These are phyloP conservation scores for Daldinia grandis DNA, from an alignment of 495 filamentous ascomycete genomes.

Conservation along the genomic window DNA sequence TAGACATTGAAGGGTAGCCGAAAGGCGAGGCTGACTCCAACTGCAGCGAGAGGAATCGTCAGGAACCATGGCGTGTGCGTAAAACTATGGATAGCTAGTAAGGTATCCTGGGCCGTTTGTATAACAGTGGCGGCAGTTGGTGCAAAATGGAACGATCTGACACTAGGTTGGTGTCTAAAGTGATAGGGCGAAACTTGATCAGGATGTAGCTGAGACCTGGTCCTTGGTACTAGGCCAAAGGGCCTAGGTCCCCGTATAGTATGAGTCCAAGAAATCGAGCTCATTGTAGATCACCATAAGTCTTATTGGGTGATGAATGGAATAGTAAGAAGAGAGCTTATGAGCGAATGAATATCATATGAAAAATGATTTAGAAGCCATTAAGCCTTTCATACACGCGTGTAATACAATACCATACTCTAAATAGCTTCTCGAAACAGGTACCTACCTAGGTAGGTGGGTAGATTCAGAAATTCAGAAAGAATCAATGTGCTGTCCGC, in stretches of 20 bases:
- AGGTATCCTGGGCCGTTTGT: constrained; percentile 60
- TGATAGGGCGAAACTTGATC: not conserved
- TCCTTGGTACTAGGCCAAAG: constrained; percentile 8
- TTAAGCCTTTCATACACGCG: not conserved
- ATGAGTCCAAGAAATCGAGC: constrained; percentile 11
- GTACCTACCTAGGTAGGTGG: not conserved
- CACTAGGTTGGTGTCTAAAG: not conserved
- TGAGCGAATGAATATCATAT: not conserved
- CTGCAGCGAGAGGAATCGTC: constrained; percentile 73
- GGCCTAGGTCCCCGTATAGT: constrained; percentile 16
- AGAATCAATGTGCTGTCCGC: not conserved
- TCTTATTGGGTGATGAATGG: not conserved
- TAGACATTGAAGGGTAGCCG: constrained; percentile 69
- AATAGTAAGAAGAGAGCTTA: not conserved
- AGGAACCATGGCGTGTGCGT: constrained; percentile 73
- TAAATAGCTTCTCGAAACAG: not conserved
- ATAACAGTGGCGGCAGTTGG: constrained; percentile 56
- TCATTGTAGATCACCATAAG: constrained; percentile 22
- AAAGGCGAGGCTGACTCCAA: constrained; percentile 66
- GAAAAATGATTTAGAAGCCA: not conserved
- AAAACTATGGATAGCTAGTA: constrained; percentile 68
- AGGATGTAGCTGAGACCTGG: constrained; percentile 11
- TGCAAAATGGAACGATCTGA: constrained; percentile 29
- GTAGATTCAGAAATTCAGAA: not conserved
- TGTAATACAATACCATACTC: not conserved